These are phyloP conservation scores for Sclerotinia borealis DNA, from an alignment of 2,329 filamentous ascomycete species.

Conservation along the genomic window DNA sequence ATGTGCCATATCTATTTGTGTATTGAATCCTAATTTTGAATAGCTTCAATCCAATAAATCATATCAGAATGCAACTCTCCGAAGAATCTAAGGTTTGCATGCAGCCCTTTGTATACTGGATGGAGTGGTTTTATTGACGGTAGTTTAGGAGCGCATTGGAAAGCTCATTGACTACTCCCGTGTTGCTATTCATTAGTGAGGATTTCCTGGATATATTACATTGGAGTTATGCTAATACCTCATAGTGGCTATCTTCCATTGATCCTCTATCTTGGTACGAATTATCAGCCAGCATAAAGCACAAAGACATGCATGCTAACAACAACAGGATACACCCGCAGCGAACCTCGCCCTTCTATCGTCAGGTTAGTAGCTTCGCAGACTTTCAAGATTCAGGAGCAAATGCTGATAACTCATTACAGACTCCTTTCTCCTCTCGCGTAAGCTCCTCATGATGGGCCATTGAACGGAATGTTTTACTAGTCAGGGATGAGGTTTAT, in stretches of 20 bases:
- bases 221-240: slow-evolving; percentile 33
- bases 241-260: slow-evolving; percentile 87
- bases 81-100: slow-evolving; percentile 87
- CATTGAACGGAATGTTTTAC: slow-evolving; percentile 1
- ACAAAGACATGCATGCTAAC: slow-evolving; percentile 17
- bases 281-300: slow-evolving; percentile 10
- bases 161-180: slow-evolving; percentile 93
- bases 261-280: slow-evolving; percentile 89
- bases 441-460: slow-evolving; percentile 34
- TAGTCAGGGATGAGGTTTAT: neutral
- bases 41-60: neutral
- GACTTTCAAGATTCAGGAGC: no score
- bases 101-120: neutral
- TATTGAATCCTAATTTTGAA: neutral
- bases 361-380: slow-evolving; percentile 50
- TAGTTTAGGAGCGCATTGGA: slow-evolving; percentile 82
- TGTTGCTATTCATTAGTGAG: slow-evolving; percentile 93
- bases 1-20: neutral
- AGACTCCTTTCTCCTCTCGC: slow-evolving; percentile 61
- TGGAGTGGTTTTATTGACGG: slow-evolving; percentile 19
- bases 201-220: neutral
- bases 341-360: slow-evolving; percentile 79
- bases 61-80: slow-evolving; percentile 53
- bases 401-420: slow-evolving; percentile 16
- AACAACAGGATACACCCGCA: slow-evolving; percentile 77